Percentiles rank a stretch among this genome's conserved stretches.
Evolutionary conservation across 2,329 filamentous ascomycete species (phyloP).

Genomic region (Moelleriella libera): DNA sequence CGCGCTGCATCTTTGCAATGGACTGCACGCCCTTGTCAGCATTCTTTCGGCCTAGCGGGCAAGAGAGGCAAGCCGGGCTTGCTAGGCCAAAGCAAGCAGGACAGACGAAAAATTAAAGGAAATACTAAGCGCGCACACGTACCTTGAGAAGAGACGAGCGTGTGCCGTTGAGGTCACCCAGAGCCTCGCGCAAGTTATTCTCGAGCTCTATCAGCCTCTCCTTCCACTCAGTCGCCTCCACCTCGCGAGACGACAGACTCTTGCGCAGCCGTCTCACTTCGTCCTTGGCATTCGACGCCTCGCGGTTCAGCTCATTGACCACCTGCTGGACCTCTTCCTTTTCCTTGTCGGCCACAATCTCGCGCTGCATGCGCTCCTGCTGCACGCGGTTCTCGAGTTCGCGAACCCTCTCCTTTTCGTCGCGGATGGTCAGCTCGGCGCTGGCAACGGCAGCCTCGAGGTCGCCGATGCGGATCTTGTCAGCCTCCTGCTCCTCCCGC

Average conservation of each 20-base stretch:
- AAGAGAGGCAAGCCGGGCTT: no score
- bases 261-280: constrained; percentile 73
- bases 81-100: no score
- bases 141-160: constrained; percentile 74
- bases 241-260: constrained; percentile 67
- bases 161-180: constrained; percentile 80
- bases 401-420: constrained; percentile 63
- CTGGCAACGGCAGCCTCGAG: constrained; percentile 71
- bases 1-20: constrained; percentile 74
- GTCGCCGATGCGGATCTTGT: constrained; percentile 96
- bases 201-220: constrained; percentile 83
- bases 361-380: constrained; percentile 72
- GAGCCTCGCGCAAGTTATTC: constrained; percentile 69
- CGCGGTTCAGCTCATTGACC: constrained; percentile 81
- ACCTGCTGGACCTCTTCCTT: constrained; percentile 93
- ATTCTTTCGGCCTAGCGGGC: not conserved
- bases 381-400: constrained; percentile 64
- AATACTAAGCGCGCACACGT: no score
- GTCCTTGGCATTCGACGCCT: constrained; percentile 70
- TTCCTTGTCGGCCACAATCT: constrained; percentile 73
- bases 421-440: constrained; percentile 64
- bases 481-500: constrained; percentile 87
- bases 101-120: no score
- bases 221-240: constrained; percentile 84
- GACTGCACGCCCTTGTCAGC: constrained; percentile 31